Conservation (phyloP, 257 asterid genomes). For the Lycium ferocissimum region DNA sequence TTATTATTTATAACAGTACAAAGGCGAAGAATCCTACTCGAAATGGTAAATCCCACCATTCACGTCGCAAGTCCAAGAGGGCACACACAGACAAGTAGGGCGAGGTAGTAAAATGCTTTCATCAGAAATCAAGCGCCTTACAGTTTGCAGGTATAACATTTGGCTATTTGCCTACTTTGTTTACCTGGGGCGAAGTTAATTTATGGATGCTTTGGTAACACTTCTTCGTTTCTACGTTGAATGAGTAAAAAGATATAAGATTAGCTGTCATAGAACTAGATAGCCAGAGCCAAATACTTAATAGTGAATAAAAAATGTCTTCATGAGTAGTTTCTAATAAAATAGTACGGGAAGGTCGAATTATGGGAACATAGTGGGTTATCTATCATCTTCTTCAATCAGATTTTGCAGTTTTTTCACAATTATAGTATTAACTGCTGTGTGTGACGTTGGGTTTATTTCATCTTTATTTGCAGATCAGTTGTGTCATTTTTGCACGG, state of each 20-base stretch:
- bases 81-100: conserved; percentile 51
- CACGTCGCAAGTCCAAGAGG: conserved; percentile 56
- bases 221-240: neutral
- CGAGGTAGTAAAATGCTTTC: neutral
- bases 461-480: conserved; percentile 1
- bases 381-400: neutral
- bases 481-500: neutral
- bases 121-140: conserved; percentile 27
- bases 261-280: neutral
- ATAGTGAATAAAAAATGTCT: neutral
- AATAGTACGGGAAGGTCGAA: neutral
- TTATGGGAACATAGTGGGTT: neutral
- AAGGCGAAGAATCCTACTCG: conserved; percentile 43
- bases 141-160: conserved; percentile 13
- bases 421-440: neutral
- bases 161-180: neutral
- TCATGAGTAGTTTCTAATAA: neutral
- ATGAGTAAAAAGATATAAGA: neutral
- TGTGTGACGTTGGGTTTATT: neutral
- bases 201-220: conserved; percentile 4
- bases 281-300: neutral
- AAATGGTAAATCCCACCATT: conserved; percentile 46
- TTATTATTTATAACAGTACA: conserved; percentile 48
- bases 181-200: neutral
- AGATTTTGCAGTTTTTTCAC: neutral